These are phyloP conservation scores for Irpex sp. DNA, from an alignment of 1,284 basidiomycete genomes.

Conservation along the genomic window DNA sequence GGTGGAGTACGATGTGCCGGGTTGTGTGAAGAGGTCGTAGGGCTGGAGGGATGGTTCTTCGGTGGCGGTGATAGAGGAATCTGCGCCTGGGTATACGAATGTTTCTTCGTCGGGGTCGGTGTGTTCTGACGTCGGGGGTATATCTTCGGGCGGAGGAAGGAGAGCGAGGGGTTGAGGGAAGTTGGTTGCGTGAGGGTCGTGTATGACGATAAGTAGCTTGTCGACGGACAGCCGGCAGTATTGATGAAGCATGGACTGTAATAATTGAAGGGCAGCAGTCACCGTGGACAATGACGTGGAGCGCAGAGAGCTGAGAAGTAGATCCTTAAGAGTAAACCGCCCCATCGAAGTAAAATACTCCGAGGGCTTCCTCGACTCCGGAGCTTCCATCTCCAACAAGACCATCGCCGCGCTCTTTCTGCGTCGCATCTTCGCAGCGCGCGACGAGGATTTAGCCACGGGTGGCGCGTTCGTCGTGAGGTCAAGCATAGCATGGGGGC, in stretches of 20 bases:
- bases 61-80: constrained; percentile 26
- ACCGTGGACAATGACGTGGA: constrained; percentile 63
- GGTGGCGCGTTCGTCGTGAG: constrained; percentile 37
- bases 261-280: constrained; percentile 75
- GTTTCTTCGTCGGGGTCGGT: constrained; percentile 56
- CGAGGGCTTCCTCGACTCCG: constrained; percentile 59
- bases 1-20: constrained; percentile 69
- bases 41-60: constrained; percentile 14
- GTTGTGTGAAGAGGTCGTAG: constrained; percentile 45
- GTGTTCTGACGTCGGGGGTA: constrained; percentile 22
- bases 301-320: constrained; percentile 75
- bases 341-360: constrained; percentile 85
- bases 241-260: constrained; percentile 70
- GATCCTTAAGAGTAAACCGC: constrained; percentile 87
- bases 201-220: constrained; percentile 64
- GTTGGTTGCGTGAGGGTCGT: constrained; percentile 67
- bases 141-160: constrained; percentile 15
- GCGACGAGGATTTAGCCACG: constrained; percentile 25
- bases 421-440: constrained; percentile 44
- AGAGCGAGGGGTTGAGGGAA: constrained; percentile 62
- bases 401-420: constrained; percentile 85
- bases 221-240: constrained; percentile 69
- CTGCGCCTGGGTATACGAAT: constrained; percentile 60
- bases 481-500: constrained; percentile 40
- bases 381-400: constrained; percentile 79